Evolutionary conservation across 1,284 basidiomycete species (phyloP), one percentile per base, ranked within the genome.

Genomic region (Heterobasidion irregulare): DNA sequence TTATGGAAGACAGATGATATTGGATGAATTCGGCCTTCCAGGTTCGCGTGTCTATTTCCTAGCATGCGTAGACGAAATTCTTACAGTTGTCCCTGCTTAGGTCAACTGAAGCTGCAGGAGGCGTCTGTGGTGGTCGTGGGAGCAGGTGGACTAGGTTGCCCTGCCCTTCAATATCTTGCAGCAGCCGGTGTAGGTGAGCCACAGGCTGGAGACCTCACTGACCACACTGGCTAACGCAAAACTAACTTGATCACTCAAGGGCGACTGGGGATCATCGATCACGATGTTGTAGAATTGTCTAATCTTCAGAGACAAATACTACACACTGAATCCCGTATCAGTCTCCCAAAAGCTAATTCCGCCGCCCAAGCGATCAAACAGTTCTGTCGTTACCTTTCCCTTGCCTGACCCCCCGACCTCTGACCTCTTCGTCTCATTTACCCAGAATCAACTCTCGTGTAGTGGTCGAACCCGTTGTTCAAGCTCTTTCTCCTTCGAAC

Each of bases 1-100:
- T 50, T 99, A 98, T 81, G 94, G 95, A 26, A 78, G 97, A 47
- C 97, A 99, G 68, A 97, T 99, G 94, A 94, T 99, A 61, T 76
- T 98, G 54, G 84, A 93, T 56, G 86, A 84, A 26, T 89, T 98
- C 65, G 96, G 96, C 0, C 75, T 98, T 1, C 74, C 80, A 67
- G 93, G 92, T 89, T 57, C 52, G 58, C 13, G 50, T 41, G 47
- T 48, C 49, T 44, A 47, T 19, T 50, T 45, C 35, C 36, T 57
- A 19, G 50, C 48, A 19, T 47, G 13, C 13, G n/a, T 36, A 36
- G 33, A 8, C 57, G 10, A 57, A 12, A 15, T n/a, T 8, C 26
- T 50, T 15, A 16, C 34, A 52, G 49, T 53, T 58, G 46, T 52
- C 7, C n/a, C 38, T 50, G 34, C 26, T 26, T 62, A 96, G 94